These are phyloP conservation scores for Sarcomyxa edulis DNA, from an alignment of 768 basidiomycete genomes.

Conservation along the genomic window DNA sequence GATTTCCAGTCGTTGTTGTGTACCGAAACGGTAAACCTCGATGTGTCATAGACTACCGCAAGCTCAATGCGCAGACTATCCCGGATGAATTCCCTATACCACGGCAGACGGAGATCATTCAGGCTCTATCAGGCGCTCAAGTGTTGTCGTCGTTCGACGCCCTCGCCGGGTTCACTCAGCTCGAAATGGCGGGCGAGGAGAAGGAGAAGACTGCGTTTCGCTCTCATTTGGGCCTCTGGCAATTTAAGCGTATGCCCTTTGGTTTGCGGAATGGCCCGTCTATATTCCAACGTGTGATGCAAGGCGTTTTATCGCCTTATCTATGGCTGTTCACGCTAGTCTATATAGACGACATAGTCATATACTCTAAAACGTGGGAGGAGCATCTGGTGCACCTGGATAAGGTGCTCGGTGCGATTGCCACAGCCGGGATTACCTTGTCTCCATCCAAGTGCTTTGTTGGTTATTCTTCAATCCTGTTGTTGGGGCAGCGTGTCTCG, in stretches of 20 bases:
- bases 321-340: conserved; percentile 34
- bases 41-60: too few species aligned
- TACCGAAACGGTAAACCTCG: too few species aligned
- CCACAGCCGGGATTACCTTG: too few species aligned
- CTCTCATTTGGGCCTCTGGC: conserved; percentile 31
- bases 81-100: conserved; percentile 24
- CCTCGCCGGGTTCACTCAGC: conserved; percentile 38
- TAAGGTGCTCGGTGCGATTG: too few species aligned
- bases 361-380: conserved; percentile 21
- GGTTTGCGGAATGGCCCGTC: conserved; percentile 7
- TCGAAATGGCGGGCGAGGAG: conserved; percentile 21
- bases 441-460: too few species aligned
- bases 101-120: conserved; percentile 19
- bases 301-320: conserved; percentile 24
- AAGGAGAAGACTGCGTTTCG: conserved; percentile 30
- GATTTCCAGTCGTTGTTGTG: too few species aligned
- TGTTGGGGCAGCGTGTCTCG: conserved; percentile 36
- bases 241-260: conserved; percentile 20
- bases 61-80: too few species aligned
- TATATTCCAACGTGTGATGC: conserved; percentile 39
- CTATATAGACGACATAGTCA: conserved; percentile 38
- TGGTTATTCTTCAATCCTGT: too few species aligned
- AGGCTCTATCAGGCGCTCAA: conserved; percentile 23
- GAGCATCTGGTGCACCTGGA: too few species aligned
- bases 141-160: too few species aligned